A percentile compares a stretch with the other conserved stretches of the same genome.
phyloP scores from a whole-genome alignment of 805 yeast species.

The Wickerhamiella dianesei region DNA sequence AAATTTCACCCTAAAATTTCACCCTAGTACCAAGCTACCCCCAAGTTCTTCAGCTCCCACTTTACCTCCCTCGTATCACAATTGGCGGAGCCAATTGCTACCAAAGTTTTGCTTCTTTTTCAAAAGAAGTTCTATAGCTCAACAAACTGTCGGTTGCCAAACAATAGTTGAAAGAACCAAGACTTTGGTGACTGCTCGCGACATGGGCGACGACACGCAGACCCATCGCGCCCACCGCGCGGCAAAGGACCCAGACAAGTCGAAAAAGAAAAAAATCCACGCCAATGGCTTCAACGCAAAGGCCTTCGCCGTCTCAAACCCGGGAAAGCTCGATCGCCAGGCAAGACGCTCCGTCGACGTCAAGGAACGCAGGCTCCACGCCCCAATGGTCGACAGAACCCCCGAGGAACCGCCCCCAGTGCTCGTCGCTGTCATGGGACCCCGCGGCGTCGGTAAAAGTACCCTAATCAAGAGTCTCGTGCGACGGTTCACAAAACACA shows the following conservation, averaged over 20 bases:
- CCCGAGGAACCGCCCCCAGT: slow-evolving; percentile 98
- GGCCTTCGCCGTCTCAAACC: slow-evolving; percentile 73
- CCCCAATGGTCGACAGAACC: slow-evolving; percentile 93
- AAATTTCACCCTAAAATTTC: not conserved
- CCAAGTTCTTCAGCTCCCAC: too few species aligned
- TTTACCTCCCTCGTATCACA: too few species aligned
- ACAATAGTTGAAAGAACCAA: too few species aligned
- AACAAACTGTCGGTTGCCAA: too few species aligned
- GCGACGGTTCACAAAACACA: slow-evolving; percentile 74
- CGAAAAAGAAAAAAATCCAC: slow-evolving; percentile 78
- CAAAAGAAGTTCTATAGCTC: too few species aligned
- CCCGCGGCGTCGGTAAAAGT: slow-evolving; percentile 97
- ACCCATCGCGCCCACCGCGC: slow-evolving; percentile 75
- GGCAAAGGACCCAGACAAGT: slow-evolving; percentile 32
- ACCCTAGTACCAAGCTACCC: too few species aligned
- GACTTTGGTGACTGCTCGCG: not conserved
- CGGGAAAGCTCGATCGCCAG: slow-evolving; percentile 71
- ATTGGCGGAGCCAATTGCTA: too few species aligned
- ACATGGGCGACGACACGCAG: slow-evolving; percentile 28
- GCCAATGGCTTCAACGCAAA: slow-evolving; percentile 75
- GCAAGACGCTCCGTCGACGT: slow-evolving; percentile 76
- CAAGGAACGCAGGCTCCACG: slow-evolving; percentile 75
- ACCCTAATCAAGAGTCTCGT: slow-evolving; percentile 83
- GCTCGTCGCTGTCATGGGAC: slow-evolving; percentile 93
- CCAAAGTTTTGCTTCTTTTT: too few species aligned